These are phyloP conservation scores for Lumnitzera racemosa DNA, from an alignment of 345 rosid species.

Conservation along the genomic window DNA sequence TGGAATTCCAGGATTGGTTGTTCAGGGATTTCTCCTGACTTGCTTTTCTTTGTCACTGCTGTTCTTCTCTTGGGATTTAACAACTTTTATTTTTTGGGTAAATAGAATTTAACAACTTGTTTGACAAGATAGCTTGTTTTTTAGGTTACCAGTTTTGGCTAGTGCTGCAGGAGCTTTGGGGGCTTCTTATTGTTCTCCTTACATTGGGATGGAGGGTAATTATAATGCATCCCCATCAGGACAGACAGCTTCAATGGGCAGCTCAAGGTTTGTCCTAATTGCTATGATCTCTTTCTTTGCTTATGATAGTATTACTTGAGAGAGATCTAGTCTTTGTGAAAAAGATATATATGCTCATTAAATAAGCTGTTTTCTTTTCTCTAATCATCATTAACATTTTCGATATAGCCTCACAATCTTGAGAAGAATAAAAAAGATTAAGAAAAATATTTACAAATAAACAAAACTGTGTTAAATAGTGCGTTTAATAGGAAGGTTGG, in stretches of 20 bases:
- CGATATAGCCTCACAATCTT: no score
- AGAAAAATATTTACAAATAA: no score
- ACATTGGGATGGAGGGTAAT: constrained; percentile 62
- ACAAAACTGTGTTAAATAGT: no score
- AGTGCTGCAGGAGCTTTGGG: constrained; percentile 83
- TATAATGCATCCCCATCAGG: constrained; percentile 51
- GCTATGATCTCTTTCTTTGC: neutral
- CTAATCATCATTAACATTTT: no score
- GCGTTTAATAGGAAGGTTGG: no score
- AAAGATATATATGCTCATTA: no score
- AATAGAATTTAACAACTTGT: neutral
- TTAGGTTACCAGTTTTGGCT: constrained; percentile 74
- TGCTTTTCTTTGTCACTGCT: neutral
- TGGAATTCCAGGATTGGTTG: no score
- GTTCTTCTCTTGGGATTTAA: neutral
- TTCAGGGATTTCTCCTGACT: no score
- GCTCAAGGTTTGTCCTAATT: constrained; percentile 41
- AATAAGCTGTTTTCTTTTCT: no score
- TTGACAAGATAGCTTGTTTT: neutral
- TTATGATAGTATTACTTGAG: neutral
- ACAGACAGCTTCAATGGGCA: constrained; percentile 39
- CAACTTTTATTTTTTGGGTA: neutral
- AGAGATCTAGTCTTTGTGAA: neutral
- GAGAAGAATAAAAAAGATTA: no score
- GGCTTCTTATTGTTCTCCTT: constrained; percentile 67